phyloP scores from a whole-genome alignment of 495 filamentous ascomycete genomes.

The Penicillium steckii region DNA sequence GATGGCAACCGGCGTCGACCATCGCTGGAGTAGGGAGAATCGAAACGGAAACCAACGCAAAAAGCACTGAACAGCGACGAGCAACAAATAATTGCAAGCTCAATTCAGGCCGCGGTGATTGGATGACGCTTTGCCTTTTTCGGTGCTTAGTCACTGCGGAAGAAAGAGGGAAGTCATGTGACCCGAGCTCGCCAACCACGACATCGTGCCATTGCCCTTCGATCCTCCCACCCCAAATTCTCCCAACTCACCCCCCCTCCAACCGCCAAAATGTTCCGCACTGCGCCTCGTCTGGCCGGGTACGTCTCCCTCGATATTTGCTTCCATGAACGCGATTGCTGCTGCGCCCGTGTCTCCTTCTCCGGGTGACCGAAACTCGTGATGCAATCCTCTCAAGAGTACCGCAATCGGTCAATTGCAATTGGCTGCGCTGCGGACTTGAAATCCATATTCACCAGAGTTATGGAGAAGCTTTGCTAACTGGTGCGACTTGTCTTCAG shows the following conservation, averaged over 20 bases:
- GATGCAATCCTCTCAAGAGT: slow-evolving; percentile 9
- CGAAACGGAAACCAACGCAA: background rate
- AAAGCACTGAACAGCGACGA: background rate
- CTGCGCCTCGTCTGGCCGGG: slow-evolving; percentile 48
- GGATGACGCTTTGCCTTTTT: slow-evolving; percentile 22
- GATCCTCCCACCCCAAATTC: slow-evolving; percentile 22
- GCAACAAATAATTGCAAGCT: slow-evolving; percentile 3
- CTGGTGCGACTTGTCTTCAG: slow-evolving; percentile 30
- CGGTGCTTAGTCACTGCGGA: slow-evolving; percentile 27
- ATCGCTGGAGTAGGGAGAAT: slow-evolving; percentile 5
- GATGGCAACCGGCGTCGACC: slow-evolving; percentile 11
- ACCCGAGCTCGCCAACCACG: slow-evolving; percentile 31
- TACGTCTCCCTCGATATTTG: slow-evolving; percentile 26
- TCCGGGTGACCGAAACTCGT: slow-evolving; percentile 17
- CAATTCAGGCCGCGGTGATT: slow-evolving; percentile 4
- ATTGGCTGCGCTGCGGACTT: slow-evolving; percentile 7
- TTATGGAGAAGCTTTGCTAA: slow-evolving; percentile 8
- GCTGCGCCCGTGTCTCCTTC: slow-evolving; percentile 7
- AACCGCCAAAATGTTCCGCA: slow-evolving; percentile 49
- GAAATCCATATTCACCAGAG: background rate
- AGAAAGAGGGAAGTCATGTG: slow-evolving; percentile 37
- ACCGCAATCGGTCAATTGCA: slow-evolving; percentile 17
- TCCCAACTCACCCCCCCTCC: slow-evolving; percentile 28
- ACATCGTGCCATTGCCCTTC: slow-evolving; percentile 34
- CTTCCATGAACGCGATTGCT: slow-evolving; percentile 1